Base-by-base conservation (phyloP, 345 rosid species). In the Streptanthus diversifolius region DNA sequence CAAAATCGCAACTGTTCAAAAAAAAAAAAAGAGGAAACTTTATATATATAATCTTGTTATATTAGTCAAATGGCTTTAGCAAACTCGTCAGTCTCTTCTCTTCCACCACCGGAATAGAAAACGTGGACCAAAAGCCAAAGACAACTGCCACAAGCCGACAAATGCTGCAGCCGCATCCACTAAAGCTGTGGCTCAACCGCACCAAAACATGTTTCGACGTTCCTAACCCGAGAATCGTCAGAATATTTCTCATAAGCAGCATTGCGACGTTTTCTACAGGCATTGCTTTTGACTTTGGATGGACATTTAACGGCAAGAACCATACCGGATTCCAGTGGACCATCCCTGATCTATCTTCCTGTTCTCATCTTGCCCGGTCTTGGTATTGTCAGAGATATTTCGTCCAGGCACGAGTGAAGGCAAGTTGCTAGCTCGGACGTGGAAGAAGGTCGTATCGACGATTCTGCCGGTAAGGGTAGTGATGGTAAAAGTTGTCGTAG, bases 261-360 rank as follows among this genome's bases (percentile, higher is more conserved):
- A 18, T 64, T 11, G 49, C 32, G 2, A 73, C 49, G 12, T 13
- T 66, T 13, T 10, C 1, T 10, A 55, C 41, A 4, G 66, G 77
- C 39, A 8, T 65, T 17, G 66, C 66, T 14, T 65, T 73, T 55
- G 49, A 10, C 36, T 24, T 73, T 17, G 71, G 65, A 56, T 73
- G 71, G 59, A 5, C 14, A 25, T 47, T 44, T 45, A 41, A 64
- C 5, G 71, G 66, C 15, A 63, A 27, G 22, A 44, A 56, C 18
- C 66, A 65, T 13, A 5, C 41, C 3, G 71, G 24, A 11, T 66
- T 64, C 49, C 58, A 56, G 1, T 73, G 77, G 77, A 44, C 65
- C 58, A 54, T 73, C 18, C 29, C 12, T 64, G 5, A 54, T 64
- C 3, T 54, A 44, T 22, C 49, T 73, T 55, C 71, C 40, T 30